Base-by-base conservation (phyloP, 2,329 filamentous ascomycete species). In the Fusarium succisae region DNA sequence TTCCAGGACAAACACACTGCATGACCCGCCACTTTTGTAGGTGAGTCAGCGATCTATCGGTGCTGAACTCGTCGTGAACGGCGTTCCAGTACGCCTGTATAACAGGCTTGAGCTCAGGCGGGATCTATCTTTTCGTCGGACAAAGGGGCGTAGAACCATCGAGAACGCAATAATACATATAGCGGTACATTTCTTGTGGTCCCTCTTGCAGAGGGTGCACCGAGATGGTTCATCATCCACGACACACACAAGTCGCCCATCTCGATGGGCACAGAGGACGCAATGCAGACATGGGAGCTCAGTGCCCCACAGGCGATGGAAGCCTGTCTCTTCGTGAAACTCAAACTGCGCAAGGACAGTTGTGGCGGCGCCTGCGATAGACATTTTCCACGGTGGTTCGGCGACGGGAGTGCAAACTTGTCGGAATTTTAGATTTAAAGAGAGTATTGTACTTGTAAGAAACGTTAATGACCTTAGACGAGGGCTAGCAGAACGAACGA, bases 291-390 rank as follows among this genome's bases (percentile, higher is more conserved):
- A 43, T 9, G 41, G n/a, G n/a, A 43, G 14, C 41, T 43, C 41
- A 10, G 13, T 14, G 7, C 1, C 41, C 8, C 6, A 8, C 3
- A 10, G 41, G 41, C 41, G 41, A 43, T n/a, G 1, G 0, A 43
- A 24, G 8, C 44, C 24, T 4, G 12, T 28, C 44, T 47, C 44
- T 47, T 47, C 12, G 18, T 20, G 18, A 3, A 22, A 15, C 14
- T 47, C 24, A 0, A 26, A 20, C 8, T 22, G 4, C 12, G 18
- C 5, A 10, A 47, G 24, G 6, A 24, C 44, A 47, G 44, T 8
- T 14, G 22, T 13, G 4, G n/a, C 13, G 8, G 39, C 39, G 20
- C 3, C 22, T 2, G 12, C 12, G 20, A 22, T 22, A 12, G 38
- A 41, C 20, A 41, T 43, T 9, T 37, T 37, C 15, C 15, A 37